phyloP scores from a whole-genome alignment of 2,329 filamentous ascomycete species.

The Bimuria novae-zelandiae region DNA sequence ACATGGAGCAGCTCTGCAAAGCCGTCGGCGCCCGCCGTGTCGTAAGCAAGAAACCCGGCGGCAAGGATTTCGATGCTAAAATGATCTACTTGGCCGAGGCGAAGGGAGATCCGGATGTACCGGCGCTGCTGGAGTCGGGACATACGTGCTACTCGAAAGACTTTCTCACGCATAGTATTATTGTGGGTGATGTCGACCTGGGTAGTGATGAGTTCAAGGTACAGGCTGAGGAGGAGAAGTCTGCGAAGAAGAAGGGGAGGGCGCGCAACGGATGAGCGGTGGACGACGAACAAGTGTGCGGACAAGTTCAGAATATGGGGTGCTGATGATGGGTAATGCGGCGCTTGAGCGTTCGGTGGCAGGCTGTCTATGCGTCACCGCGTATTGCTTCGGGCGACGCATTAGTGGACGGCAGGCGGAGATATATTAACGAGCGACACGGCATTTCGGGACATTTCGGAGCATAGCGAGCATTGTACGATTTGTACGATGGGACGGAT shows the following conservation, averaged over 20 bases:
- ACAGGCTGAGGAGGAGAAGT: slow-evolving; percentile 1
- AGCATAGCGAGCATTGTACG: neutral
- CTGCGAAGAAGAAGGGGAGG: slow-evolving; percentile 16
- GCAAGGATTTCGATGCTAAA: slow-evolving; percentile 21
- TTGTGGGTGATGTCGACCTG: slow-evolving; percentile 49
- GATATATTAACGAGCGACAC: neutral
- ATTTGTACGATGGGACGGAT: neutral
- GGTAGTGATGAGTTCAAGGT: slow-evolving; percentile 45
- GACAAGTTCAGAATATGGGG: neutral
- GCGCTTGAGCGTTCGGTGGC: too few species aligned
- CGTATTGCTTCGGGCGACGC: neutral
- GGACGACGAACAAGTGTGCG: neutral
- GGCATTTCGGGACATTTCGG: neutral
- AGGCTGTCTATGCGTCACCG: too few species aligned
- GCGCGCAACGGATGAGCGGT: neutral
- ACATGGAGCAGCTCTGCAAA: slow-evolving; percentile 46
- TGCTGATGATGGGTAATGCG: neutral
- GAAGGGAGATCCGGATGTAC: slow-evolving; percentile 43
- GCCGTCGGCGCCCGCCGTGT: slow-evolving; percentile 46
- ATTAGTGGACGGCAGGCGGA: neutral
- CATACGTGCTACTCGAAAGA: slow-evolving; percentile 49
- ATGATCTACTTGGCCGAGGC: slow-evolving; percentile 47
- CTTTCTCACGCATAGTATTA: slow-evolving; percentile 49
- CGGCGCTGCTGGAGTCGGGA: slow-evolving; percentile 37
- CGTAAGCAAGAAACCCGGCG: slow-evolving; percentile 27